Evolutionary conservation across 306 rosid species (phyloP).

Genomic region (Boehmeria nivea): DNA sequence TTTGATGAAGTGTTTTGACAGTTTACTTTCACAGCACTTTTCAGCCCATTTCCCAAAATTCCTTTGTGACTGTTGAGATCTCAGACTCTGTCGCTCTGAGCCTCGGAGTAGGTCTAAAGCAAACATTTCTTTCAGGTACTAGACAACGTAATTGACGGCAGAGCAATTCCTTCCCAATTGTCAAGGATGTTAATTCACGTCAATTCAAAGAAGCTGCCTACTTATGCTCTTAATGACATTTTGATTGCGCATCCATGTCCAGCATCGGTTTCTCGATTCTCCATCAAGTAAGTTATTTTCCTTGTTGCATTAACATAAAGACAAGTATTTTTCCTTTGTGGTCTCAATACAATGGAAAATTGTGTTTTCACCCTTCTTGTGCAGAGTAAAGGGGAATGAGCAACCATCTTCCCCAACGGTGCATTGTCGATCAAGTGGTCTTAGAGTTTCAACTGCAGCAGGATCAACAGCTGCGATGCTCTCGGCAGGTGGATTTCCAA

Average conservation of each 20-base stretch:
- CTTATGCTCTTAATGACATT: slow-evolving; percentile 76
- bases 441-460: slow-evolving; percentile 80
- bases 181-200: slow-evolving; percentile 52
- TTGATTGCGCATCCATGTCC: slow-evolving; percentile 84
- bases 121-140: slow-evolving; percentile 63
- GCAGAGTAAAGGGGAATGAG: slow-evolving; percentile 54
- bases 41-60: neutral
- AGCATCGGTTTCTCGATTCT: slow-evolving; percentile 71
- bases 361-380: slow-evolving; percentile 7
- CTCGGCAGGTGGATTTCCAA: slow-evolving; percentile 76
- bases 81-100: too few species aligned
- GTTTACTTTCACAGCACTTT: too few species aligned
- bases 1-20: too few species aligned
- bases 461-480: slow-evolving; percentile 97
- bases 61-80: neutral
- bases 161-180: slow-evolving; percentile 44
- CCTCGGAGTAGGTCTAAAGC: too few species aligned
- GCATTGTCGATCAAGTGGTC: slow-evolving; percentile 82
- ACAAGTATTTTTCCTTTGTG: neutral
- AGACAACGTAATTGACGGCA: slow-evolving; percentile 56
- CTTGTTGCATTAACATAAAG: neutral
- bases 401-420: slow-evolving; percentile 40
- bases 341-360: neutral
- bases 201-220: slow-evolving; percentile 43
- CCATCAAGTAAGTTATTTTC: slow-evolving; percentile 51